phyloP scores from a whole-genome alignment of 306 rosid genomes.

The Citrullus colocynthis region DNA sequence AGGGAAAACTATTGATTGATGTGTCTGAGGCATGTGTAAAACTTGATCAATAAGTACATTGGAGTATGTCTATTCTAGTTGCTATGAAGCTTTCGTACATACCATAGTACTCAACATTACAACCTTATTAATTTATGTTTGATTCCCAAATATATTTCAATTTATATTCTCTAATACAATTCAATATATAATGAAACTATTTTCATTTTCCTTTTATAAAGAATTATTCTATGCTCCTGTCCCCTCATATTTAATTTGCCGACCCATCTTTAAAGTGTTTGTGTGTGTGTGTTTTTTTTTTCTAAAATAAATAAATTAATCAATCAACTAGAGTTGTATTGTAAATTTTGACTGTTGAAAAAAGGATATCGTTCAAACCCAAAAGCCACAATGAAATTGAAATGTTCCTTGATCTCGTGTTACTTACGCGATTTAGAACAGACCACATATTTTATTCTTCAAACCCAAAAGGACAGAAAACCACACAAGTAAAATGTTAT shows the following conservation, averaged over 20 bases:
- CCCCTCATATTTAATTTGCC: background rate
- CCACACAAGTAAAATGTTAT: no score
- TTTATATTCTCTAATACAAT: background rate
- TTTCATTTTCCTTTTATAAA: background rate
- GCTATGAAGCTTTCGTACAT: constrained; percentile 7
- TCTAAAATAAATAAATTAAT: no score
- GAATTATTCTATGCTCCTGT: background rate
- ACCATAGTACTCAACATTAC: constrained; percentile 10
- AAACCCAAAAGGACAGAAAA: background rate
- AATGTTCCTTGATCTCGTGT: no score
- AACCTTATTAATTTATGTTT: background rate
- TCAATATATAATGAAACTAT: background rate
- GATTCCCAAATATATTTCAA: background rate
- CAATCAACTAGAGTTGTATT: no score
- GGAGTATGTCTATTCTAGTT: constrained; percentile 1
- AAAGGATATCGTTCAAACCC: no score
- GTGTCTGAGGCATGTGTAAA: constrained; percentile 7
- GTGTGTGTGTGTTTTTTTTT: background rate
- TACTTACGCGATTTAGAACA: no score
- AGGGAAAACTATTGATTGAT: background rate
- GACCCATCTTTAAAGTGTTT: background rate
- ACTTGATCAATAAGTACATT: background rate
- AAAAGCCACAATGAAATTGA: no score
- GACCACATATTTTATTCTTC: no score
- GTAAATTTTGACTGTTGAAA: no score